These are phyloP conservation scores for Jamesozyma jinghongensis DNA, from an alignment of 805 yeast species.

Conservation along the genomic window DNA sequence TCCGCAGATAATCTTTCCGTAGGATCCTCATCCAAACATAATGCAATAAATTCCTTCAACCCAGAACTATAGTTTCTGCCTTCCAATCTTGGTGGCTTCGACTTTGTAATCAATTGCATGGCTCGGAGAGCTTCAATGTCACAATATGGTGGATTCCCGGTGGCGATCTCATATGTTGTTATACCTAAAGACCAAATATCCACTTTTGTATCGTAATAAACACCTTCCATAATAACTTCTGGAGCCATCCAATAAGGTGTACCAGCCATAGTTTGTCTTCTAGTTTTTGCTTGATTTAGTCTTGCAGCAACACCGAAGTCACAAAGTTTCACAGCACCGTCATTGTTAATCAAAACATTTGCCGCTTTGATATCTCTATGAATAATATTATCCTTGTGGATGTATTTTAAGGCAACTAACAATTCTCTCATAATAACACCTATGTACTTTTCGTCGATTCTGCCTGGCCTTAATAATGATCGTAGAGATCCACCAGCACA, in stretches of 20 bases:
- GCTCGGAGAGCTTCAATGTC: constrained; percentile 94
- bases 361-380: constrained; percentile 98
- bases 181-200: constrained; percentile 98
- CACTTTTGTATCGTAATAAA: constrained; percentile 78
- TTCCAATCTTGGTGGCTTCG: constrained; percentile 90
- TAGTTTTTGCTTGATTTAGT: constrained; percentile 59
- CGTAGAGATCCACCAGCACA: constrained; percentile 95
- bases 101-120: constrained; percentile 85
- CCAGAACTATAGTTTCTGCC: constrained; percentile 72
- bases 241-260: constrained; percentile 99
- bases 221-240: constrained; percentile 89
- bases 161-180: constrained; percentile 86
- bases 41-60: constrained; percentile 80
- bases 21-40: constrained; percentile 90
- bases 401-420: constrained; percentile 63
- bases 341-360: constrained; percentile 78
- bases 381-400: constrained; percentile 84
- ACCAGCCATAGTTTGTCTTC: constrained; percentile 92
- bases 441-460: constrained; percentile 72
- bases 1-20: constrained; percentile 83
- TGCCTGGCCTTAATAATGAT: constrained; percentile 78
- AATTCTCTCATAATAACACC: constrained; percentile 82
- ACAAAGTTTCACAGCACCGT: constrained; percentile 84
- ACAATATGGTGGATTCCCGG: constrained; percentile 96
- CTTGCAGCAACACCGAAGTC: constrained; percentile 99